These are phyloP conservation scores for Pelagomonas calceolata DNA, from an alignment of 108 stramenopile genomes.

Conservation along the genomic window DNA sequence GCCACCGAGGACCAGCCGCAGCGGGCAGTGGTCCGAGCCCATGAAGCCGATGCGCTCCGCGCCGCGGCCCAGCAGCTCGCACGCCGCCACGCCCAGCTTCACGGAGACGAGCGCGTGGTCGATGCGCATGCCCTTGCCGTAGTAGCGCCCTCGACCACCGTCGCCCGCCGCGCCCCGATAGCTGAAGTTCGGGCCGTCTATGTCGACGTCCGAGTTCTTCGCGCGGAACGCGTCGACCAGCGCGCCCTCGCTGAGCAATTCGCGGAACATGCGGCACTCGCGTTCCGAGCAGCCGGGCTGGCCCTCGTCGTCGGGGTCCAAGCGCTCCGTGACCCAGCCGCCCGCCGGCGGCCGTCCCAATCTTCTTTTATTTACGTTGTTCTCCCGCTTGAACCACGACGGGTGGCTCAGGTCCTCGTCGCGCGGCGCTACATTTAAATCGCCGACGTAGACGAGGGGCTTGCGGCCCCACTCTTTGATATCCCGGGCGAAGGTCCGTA, in stretches of 20 bases:
- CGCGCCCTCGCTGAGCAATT: neutral
- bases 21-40: too few relatives aligned
- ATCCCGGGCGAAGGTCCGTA: slow-evolving; percentile 18
- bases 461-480: neutral
- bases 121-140: slow-evolving; percentile 9
- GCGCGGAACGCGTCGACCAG: neutral
- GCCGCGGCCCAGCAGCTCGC: too few relatives aligned
- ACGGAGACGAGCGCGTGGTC: neutral
- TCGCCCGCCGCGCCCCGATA: slow-evolving; percentile 4
- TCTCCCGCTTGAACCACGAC: neutral
- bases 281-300: slow-evolving; percentile 1
- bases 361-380: neutral
- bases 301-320: neutral
- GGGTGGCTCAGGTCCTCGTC: neutral
- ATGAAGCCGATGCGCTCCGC: too few relatives aligned
- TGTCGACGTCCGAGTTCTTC: too few relatives aligned
- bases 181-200: neutral
- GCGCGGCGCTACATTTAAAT: neutral
- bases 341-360: too few relatives aligned
- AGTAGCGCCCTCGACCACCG: neutral
- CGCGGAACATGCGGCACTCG: neutral
- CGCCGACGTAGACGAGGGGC: slow-evolving; percentile 6
- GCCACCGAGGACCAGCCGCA: too few relatives aligned
- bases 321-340: too few relatives aligned
- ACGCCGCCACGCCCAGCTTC: too few relatives aligned